Conservation (phyloP, 257 asterid species). For the Scutellaria galericulata region DNA sequence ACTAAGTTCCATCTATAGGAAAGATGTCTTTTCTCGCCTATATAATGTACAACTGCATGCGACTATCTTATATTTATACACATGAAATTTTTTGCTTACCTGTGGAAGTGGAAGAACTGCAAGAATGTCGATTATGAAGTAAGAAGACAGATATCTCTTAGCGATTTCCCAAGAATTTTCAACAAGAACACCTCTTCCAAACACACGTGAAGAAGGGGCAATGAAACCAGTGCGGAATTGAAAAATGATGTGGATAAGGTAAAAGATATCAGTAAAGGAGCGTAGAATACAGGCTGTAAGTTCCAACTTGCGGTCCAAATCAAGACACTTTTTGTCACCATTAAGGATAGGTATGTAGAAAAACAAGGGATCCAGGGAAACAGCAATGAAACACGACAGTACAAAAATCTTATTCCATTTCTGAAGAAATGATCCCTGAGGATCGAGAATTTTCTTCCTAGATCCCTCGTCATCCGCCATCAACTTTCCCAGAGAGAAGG, state of each 20-base stretch:
- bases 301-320: constrained; percentile 70
- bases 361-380: constrained; percentile 87
- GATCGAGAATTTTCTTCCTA: constrained; percentile 68
- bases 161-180: constrained; percentile 82
- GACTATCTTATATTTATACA: constrained; percentile 5
- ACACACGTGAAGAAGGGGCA: constrained; percentile 88
- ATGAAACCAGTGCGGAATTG: constrained; percentile 85
- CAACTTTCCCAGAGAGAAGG: constrained; percentile 54
- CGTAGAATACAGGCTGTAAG: constrained; percentile 68
- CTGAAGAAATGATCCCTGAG: constrained; percentile 81
- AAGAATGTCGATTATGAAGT: constrained; percentile 80
- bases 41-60: constrained; percentile 3
- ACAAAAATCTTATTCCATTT: constrained; percentile 90
- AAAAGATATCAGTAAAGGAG: constrained; percentile 75
- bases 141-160: constrained; percentile 71
- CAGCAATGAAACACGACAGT: constrained; percentile 67
- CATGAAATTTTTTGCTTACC: constrained; percentile 47
- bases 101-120: constrained; percentile 95
- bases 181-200: constrained; percentile 90
- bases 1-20: not conserved
- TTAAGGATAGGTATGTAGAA: constrained; percentile 81
- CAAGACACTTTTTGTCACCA: constrained; percentile 67
- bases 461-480: constrained; percentile 50
- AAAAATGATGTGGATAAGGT: constrained; percentile 76
- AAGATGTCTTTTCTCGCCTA: constrained; percentile 15